phyloP scores from a whole-genome alignment of 169 alveolate species.

The Hepatocystis sp. region DNA sequence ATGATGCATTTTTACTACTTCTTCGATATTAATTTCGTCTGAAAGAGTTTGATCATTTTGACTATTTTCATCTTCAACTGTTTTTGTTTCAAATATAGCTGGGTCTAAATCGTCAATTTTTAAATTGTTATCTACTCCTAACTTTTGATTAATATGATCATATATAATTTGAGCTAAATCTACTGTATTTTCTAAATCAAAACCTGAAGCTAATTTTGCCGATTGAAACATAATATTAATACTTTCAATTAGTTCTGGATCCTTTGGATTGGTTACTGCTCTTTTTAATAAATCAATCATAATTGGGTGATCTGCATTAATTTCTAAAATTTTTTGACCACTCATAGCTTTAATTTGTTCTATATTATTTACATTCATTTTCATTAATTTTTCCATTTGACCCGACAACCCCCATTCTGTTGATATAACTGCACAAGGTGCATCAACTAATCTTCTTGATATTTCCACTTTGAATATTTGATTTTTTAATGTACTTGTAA shows the following conservation, averaged over 20 bases:
- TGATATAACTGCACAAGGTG: conserved; percentile 91
- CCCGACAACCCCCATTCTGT: conserved; percentile 94
- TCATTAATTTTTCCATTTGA: conserved; percentile 92
- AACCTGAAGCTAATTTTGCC: conserved; percentile 87
- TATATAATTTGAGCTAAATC: conserved; percentile 75
- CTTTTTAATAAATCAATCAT: conserved; percentile 85
- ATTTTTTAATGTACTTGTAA: conserved; percentile 82
- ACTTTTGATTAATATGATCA: conserved; percentile 71
- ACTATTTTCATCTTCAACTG: conserved; percentile 31
- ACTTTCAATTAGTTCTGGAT: conserved; percentile 73
- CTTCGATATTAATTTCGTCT: conserved; percentile 73
- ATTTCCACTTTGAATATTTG: conserved; percentile 87
- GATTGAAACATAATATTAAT: conserved; percentile 82
- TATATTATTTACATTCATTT: conserved; percentile 87
- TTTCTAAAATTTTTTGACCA: conserved; percentile 93
- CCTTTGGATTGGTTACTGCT: conserved; percentile 72
- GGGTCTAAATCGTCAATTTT: conserved; percentile 76
- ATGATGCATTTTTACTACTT: conserved; percentile 36
- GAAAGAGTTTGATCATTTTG: too few relatives aligned
- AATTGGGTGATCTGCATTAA: conserved; percentile 97
- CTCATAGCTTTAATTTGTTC: conserved; percentile 81
- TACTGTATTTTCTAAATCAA: conserved; percentile 82
- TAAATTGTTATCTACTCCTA: conserved; percentile 71
- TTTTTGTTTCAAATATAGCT: conserved; percentile 64
- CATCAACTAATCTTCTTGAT: conserved; percentile 89